Conservation (phyloP, 331 rosid species). For the Cydonia oblonga region DNA sequence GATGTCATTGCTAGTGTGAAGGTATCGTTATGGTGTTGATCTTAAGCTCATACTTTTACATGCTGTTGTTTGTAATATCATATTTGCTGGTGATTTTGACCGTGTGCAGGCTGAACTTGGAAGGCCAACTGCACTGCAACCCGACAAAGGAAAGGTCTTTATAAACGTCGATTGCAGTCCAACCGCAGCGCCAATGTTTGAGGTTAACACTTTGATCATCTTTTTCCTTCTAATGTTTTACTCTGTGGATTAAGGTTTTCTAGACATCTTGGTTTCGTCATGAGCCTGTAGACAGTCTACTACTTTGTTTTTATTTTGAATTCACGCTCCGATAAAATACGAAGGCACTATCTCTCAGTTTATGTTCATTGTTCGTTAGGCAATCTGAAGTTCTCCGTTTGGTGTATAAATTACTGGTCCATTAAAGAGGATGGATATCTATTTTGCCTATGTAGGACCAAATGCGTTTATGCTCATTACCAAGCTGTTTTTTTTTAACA, state of each 20-base stretch:
- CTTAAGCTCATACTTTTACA: background rate
- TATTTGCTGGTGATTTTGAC: background rate
- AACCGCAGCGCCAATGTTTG: slow-evolving; percentile 71
- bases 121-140: slow-evolving; percentile 51
- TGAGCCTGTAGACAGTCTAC: background rate
- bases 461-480: background rate
- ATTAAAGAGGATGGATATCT: background rate
- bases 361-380: background rate
- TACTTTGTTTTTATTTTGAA: background rate
- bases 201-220: slow-evolving; percentile 31
- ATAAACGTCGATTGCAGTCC: slow-evolving; percentile 80
- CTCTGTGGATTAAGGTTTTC: slow-evolving; percentile 1
- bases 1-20: slow-evolving; percentile 79
- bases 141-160: slow-evolving; percentile 66
- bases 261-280: background rate
- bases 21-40: slow-evolving; percentile 30
- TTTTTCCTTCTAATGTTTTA: background rate
- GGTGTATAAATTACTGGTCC: background rate
- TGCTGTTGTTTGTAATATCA: background rate
- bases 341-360: background rate
- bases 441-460: background rate
- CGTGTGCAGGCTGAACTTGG: slow-evolving; percentile 86
- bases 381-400: background rate
- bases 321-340: background rate
- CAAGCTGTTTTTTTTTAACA: background rate